Percentiles rank a stretch among this genome's conserved stretches.
Conservation (phyloP, 169 alveolate genomes). For the Cryptosporidium meleagridis region DNA sequence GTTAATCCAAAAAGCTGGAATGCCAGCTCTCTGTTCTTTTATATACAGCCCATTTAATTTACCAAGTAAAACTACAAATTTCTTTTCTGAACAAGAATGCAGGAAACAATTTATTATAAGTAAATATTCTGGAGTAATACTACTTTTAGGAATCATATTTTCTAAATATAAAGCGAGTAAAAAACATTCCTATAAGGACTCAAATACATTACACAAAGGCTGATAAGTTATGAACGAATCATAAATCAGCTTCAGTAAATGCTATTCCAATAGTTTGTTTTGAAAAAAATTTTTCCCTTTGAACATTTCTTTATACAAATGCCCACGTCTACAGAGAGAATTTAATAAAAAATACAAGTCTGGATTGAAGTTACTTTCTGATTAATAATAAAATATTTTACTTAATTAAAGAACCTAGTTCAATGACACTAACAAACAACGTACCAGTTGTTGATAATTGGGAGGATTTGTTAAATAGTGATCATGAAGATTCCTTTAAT, state of each 20-base stretch:
- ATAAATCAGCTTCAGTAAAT: neutral
- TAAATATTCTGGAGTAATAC: neutral
- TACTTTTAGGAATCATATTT: constrained; percentile 1
- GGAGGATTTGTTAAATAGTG: constrained; percentile 71
- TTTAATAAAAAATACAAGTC: neutral
- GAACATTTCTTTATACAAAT: neutral
- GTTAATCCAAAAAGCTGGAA: neutral
- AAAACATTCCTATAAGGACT: neutral
- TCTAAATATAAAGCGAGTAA: constrained; percentile 9
- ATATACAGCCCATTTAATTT: neutral
- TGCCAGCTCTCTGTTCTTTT: neutral
- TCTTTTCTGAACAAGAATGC: neutral
- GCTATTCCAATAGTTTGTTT: neutral
- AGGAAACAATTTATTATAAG: constrained; percentile 1
- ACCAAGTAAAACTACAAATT: neutral
- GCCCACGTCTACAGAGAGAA: constrained; percentile 24
- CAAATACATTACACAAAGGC: neutral
- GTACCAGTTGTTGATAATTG: constrained; percentile 72
- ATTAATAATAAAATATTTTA: neutral
- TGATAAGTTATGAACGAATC: neutral
- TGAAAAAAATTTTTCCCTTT: neutral
- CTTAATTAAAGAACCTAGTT: neutral
- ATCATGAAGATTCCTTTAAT: constrained; percentile 15
- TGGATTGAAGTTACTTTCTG: constrained; percentile 12
- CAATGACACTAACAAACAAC: neutral